phyloP scores from a whole-genome alignment of 179 eudicot genomes.

The Spinacia oleracea region DNA sequence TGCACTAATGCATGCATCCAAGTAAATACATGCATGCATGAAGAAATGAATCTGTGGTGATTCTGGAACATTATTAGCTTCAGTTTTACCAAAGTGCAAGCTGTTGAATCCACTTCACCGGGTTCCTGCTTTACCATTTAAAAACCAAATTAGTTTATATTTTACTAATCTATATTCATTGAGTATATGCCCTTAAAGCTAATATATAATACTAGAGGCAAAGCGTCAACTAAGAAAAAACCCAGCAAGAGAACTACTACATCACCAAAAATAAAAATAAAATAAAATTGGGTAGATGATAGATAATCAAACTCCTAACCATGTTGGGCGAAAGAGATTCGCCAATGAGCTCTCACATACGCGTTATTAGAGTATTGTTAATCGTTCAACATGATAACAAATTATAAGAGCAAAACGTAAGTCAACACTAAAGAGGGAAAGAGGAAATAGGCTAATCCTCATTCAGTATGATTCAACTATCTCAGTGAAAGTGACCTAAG shows the following conservation, averaged over 20 bases:
- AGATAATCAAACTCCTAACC: neutral
- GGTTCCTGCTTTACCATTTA: conserved; percentile 39
- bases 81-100: conserved; percentile 26
- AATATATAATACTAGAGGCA: neutral
- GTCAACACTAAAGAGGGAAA: neutral
- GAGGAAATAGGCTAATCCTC: conserved; percentile 9
- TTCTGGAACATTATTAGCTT: neutral
- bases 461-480: conserved; percentile 12
- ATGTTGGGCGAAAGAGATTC: neutral
- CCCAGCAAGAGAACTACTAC: conserved; percentile 3
- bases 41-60: neutral
- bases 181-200: conserved; percentile 6
- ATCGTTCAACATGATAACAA: conserved; percentile 13
- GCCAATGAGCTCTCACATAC: neutral
- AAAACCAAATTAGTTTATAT: conserved; percentile 9
- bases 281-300: neutral
- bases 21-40: neutral
- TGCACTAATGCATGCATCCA: conserved; percentile 1
- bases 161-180: conserved; percentile 1
- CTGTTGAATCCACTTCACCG: conserved; percentile 31
- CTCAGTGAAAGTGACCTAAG: neutral
- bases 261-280: too few species aligned
- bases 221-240: conserved; percentile 11
- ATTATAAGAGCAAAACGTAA: conserved; percentile 3
- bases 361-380: neutral